phyloP scores from a whole-genome alignment of 2,329 filamentous ascomycete genomes.

The Diaporthe sp. region DNA sequence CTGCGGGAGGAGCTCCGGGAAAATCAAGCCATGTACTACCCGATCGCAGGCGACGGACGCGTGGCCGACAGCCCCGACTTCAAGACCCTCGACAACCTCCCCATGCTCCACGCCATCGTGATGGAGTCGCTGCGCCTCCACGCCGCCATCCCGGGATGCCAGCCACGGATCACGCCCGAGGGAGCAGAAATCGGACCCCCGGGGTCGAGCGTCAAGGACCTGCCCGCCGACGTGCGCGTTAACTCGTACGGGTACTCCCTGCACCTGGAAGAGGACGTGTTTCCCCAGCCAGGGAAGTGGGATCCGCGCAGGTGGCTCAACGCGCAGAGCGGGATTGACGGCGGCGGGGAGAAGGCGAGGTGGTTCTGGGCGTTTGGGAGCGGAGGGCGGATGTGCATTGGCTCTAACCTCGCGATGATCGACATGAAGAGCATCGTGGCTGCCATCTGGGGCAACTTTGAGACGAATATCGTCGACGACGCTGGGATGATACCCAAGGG shows the following conservation, averaged over 20 bases:
- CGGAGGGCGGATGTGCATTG: constrained; percentile 77
- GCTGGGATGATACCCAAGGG: constrained; percentile 18
- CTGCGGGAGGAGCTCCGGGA: constrained; percentile 47
- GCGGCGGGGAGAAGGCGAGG: constrained; percentile 53
- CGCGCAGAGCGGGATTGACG: neutral
- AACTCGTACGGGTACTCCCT: constrained; percentile 67
- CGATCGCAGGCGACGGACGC: constrained; percentile 46
- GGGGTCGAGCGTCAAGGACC: constrained; percentile 35
- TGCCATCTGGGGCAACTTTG: constrained; percentile 6
- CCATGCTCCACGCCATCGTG: constrained; percentile 68
- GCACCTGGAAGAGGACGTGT: constrained; percentile 66
- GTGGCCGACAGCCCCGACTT: constrained; percentile 50
- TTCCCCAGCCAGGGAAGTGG: constrained; percentile 63
- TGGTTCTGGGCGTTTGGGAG: constrained; percentile 79
- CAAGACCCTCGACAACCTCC: constrained; percentile 63
- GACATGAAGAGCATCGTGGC: constrained; percentile 24
- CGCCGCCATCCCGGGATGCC: constrained; percentile 67
- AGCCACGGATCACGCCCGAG: constrained; percentile 65
- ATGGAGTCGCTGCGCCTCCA: constrained; percentile 71
- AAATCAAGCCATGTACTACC: neutral
- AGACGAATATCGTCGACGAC: neutral
- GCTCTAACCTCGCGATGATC: constrained; percentile 73
- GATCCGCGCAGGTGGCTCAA: constrained; percentile 66
- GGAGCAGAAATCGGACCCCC: constrained; percentile 58
- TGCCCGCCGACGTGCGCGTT: constrained; percentile 67